Conservation (phyloP, 768 basidiomycete genomes). For the Solioccasus polychromus region DNA sequence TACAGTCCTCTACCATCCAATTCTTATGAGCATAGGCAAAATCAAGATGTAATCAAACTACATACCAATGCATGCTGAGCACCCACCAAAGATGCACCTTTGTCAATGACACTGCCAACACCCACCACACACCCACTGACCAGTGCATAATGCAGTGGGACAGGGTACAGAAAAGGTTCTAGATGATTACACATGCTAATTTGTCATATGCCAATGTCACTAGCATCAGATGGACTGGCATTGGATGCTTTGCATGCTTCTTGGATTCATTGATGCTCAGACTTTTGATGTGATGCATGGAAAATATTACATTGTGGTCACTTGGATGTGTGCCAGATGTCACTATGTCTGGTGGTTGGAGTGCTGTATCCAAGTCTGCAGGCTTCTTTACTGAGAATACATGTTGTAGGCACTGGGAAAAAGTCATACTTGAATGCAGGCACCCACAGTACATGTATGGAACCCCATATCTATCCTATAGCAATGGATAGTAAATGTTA, state of each 20-base stretch:
- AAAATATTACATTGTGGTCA: constrained; percentile 49
- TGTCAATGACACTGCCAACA: too few relatives aligned
- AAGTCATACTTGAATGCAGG: constrained; percentile 41
- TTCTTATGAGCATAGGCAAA: too few relatives aligned
- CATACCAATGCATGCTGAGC: too few relatives aligned
- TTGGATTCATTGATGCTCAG: not conserved
- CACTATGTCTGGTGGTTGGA: constrained; percentile 34
- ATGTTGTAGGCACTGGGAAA: constrained; percentile 42
- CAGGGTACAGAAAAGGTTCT: too few relatives aligned
- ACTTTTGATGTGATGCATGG: constrained; percentile 17
- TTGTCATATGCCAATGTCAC: too few relatives aligned
- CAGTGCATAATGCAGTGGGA: too few relatives aligned
- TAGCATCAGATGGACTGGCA: too few relatives aligned
- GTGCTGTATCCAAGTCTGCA: constrained; percentile 20
- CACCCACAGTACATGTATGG: constrained; percentile 62
- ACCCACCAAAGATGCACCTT: too few relatives aligned
- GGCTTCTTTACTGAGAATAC: constrained; percentile 3
- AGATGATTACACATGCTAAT: too few relatives aligned
- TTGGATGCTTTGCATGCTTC: not conserved
- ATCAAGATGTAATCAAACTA: too few relatives aligned
- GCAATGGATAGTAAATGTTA: not conserved
- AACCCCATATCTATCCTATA: constrained; percentile 44
- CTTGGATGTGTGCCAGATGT: constrained; percentile 49
- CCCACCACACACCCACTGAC: too few relatives aligned
- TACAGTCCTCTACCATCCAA: too few relatives aligned